Conservation (phyloP, 139 green algal genomes). For the Microglena sp. region DNA sequence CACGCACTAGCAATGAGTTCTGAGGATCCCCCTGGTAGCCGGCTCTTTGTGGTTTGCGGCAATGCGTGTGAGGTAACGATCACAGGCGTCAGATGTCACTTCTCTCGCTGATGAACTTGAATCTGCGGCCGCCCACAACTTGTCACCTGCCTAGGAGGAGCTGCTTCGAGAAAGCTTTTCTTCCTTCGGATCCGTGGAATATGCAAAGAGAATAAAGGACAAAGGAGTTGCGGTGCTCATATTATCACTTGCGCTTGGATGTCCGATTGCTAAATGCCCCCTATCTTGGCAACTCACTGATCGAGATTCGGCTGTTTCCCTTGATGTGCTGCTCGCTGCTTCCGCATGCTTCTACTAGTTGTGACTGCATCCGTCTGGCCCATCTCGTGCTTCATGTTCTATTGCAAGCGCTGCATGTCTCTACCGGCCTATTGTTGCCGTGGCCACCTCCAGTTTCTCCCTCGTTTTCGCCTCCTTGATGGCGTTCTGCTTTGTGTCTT, state of each 20-base stretch:
- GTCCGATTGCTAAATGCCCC: neutral
- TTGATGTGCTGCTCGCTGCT: neutral
- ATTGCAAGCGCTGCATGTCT: neutral
- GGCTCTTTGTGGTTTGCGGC: slow-evolving; percentile 66
- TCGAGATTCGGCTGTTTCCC: neutral
- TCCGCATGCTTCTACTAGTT: neutral
- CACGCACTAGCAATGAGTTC: too few species aligned
- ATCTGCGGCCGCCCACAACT: too few species aligned
- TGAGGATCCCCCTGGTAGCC: slow-evolving; percentile 29
- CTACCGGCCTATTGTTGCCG: too few species aligned
- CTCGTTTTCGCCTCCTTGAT: neutral
- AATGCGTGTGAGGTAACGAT: slow-evolving; percentile 47
- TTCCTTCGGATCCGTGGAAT: slow-evolving; percentile 45
- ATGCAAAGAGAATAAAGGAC: slow-evolving; percentile 67
- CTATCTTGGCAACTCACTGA: neutral
- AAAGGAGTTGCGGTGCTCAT: slow-evolving; percentile 63
- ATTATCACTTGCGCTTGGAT: neutral
- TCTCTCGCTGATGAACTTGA: slow-evolving; percentile 7
- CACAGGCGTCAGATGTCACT: neutral
- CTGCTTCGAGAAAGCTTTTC: slow-evolving; percentile 46
- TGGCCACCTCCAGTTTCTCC: too few species aligned
- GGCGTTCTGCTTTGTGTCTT: neutral
- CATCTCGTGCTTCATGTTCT: neutral
- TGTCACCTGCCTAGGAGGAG: slow-evolving; percentile 54
- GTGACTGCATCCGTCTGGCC: neutral